Evolutionary conservation across 352 stramenopile species (phyloP), one percentile per base, ranked within the genome.

Genomic region (Phytophthora agathidicida): DNA sequence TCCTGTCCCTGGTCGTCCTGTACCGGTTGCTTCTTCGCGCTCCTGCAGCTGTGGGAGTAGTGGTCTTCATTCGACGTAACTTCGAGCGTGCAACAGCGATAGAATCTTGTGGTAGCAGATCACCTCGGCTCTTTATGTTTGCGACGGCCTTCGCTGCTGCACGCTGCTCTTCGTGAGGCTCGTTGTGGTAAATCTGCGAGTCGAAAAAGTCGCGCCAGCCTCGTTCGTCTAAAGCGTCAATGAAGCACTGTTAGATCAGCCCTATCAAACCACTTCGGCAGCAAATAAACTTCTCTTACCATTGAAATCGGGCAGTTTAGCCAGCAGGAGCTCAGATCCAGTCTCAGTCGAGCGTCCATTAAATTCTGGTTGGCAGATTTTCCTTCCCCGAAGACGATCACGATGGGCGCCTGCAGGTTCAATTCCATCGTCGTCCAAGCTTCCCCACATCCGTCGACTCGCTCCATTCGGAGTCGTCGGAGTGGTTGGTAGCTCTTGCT

Each of bases 161-260:
- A 27, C 49, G 36, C 32, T 61, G 23, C 49, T 60, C 37, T n/a
- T 66, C 28, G 28, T 63, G 17, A 6, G 17, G 22, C 2, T 68
- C 55, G 8, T 45, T 57, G 20, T 58, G 53, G 42, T 83, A 83
- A 46, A 83, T 83, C 19, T 80, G 54, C 4, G 70, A 72, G 32
- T 83, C 73, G 38, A 83, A 83, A 54, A 83, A 83, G 23, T 80
- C 54, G 5, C 70, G 66, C 73, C 73, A 83, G 5, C 70, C 73
- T 22, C 48, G 39, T 52, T 80, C 73, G 41, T 83, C 73, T 83
- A 50, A 13, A 65, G 23, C n/a, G 27, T 44, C 5, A 37, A 2
- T 31, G 24, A 30, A 3, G 8, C 17, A 58, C 14, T 9, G 51
- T 73, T 20, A 62, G 36, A 31, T 53, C n/a, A 32, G 14, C 3